A percentile compares a stretch with the other conserved stretches of the same genome.
These are phyloP conservation scores for Postia placenta DNA, from an alignment of 768 basidiomycete species.

Conservation along the genomic window DNA sequence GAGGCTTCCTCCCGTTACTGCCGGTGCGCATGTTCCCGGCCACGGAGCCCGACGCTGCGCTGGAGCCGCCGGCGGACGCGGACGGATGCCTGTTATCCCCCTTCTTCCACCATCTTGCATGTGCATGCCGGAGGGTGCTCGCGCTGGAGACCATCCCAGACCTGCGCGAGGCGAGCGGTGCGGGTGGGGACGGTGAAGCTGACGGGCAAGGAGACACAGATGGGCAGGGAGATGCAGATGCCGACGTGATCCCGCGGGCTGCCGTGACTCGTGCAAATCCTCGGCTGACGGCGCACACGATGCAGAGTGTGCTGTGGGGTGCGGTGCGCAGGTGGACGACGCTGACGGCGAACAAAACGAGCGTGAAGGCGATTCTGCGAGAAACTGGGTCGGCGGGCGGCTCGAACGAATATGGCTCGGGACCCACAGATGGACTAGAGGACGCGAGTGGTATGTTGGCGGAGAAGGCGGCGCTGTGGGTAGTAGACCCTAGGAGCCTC, in stretches of 20 bases:
- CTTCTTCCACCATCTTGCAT: constrained; percentile 44
- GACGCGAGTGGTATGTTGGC: constrained; percentile 22
- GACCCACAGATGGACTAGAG: constrained; percentile 7
- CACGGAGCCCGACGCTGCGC: constrained; percentile 12
- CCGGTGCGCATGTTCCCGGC: constrained; percentile 49
- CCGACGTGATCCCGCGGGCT: constrained; percentile 44
- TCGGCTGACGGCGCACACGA: constrained; percentile 70
- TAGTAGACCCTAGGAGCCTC: constrained; percentile 75
- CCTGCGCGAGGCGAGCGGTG: constrained; percentile 7
- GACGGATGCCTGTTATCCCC: constrained; percentile 13
- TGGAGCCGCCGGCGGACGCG: not conserved
- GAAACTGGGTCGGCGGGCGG: constrained; percentile 49
- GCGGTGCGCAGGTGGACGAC: constrained; percentile 72
- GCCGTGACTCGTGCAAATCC: constrained; percentile 48
- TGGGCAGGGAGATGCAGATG: not conserved
- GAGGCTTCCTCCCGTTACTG: constrained; percentile 47
- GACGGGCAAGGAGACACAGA: not conserved
- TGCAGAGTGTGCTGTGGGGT: constrained; percentile 67
- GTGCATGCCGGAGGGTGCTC: constrained; percentile 51
- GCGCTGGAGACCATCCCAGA: constrained; percentile 32
- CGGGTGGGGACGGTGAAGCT: not conserved
- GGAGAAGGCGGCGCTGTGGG: constrained; percentile 51
- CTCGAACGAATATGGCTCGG: constrained; percentile 24
- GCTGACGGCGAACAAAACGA: constrained; percentile 79
- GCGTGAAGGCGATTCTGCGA: constrained; percentile 67